Conservation (phyloP, 2,329 filamentous ascomycete genomes). For the Phaeosphaeriaceae sp. region DNA sequence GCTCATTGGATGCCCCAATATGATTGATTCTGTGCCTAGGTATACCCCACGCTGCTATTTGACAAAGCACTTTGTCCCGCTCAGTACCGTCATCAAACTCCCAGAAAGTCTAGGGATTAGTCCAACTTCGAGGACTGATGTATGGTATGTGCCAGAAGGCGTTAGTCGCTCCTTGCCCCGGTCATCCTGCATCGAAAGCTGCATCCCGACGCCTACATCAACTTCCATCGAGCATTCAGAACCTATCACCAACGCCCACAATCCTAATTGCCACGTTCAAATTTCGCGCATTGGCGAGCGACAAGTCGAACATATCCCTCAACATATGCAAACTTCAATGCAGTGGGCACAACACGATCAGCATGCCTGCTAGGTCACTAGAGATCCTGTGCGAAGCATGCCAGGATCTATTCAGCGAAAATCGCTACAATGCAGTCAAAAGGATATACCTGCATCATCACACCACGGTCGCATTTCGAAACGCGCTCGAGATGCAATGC, state of each 20-base stretch:
- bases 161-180: neutral
- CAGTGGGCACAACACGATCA: neutral
- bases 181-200: neutral
- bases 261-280: too few relatives aligned
- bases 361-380: neutral
- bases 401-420: neutral
- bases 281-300: too few relatives aligned
- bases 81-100: neutral
- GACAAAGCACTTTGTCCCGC: neutral
- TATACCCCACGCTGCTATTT: neutral
- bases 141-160: neutral
- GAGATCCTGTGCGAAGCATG: slow-evolving; percentile 1
- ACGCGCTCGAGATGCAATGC: neutral
- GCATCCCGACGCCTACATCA: neutral
- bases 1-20: too few relatives aligned
- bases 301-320: neutral
- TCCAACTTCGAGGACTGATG: neutral
- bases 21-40: too few relatives aligned
- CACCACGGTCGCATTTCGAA: neutral
- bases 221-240: too few relatives aligned
- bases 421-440: neutral
- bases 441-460: neutral
- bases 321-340: neutral
- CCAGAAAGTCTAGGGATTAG: neutral
- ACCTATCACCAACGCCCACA: too few relatives aligned